phyloP scores from a whole-genome alignment of 257 asterid genomes.

The Solanum rostratum region DNA sequence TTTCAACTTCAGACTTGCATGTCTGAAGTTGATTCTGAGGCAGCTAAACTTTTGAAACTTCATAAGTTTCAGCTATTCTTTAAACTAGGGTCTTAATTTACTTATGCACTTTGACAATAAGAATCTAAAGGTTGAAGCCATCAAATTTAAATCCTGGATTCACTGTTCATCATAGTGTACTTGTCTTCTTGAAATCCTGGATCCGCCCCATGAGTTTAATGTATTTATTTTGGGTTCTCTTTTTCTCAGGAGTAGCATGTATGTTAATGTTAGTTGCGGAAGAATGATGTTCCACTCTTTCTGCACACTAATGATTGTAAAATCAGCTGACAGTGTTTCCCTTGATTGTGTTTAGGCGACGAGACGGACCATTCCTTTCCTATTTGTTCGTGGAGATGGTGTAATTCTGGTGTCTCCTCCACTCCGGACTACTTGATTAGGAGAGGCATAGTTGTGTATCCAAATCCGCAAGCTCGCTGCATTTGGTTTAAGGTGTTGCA shows the following conservation, averaged over 20 bases:
- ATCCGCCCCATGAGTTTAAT: not conserved
- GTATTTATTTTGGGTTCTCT: not conserved
- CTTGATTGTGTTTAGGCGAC: slow-evolving; percentile 41
- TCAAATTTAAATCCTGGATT: not conserved
- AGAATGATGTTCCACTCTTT: not conserved
- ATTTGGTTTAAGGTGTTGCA: not conserved
- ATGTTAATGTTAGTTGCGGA: not conserved
- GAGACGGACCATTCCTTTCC: slow-evolving; percentile 64
- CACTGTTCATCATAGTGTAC: not conserved
- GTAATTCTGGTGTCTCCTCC: slow-evolving; percentile 97
- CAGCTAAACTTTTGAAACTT: not conserved
- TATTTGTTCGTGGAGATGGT: slow-evolving; percentile 95
- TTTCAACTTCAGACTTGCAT: not conserved
- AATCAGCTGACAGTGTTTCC: not conserved
- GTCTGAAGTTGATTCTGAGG: not conserved
- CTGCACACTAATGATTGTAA: not conserved
- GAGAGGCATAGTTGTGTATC: not conserved
- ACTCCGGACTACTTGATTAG: slow-evolving; percentile 59
- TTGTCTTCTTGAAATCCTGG: not conserved
- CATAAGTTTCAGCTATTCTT: not conserved
- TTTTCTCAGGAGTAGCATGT: not conserved
- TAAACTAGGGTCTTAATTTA: not conserved
- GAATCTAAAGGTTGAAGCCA: not conserved
- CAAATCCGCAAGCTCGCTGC: not conserved
- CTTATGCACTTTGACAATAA: not conserved